Conservation (phyloP, 495 filamentous ascomycete genomes). For the Penicillium subrubescens region DNA sequence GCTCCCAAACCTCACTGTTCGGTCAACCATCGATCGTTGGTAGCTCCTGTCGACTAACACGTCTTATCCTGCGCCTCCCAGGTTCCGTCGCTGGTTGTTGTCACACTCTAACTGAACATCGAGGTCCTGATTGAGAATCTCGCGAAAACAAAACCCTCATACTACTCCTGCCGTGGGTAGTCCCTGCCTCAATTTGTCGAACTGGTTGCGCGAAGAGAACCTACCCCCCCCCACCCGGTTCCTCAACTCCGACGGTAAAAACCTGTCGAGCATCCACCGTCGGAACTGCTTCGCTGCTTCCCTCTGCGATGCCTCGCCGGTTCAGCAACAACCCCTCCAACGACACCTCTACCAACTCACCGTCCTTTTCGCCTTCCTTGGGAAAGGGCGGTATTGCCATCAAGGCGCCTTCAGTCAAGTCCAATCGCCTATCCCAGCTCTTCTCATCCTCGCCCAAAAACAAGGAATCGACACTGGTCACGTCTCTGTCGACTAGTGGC, state of each 20-base stretch:
- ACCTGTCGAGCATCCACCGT: slow-evolving; percentile 17
- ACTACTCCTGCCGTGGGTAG: slow-evolving; percentile 17
- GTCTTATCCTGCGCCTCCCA: background rate
- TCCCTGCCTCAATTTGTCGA: slow-evolving; percentile 27
- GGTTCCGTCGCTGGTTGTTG: slow-evolving; percentile 9
- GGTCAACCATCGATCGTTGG: slow-evolving; percentile 1
- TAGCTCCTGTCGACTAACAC: background rate
- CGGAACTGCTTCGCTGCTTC: slow-evolving; percentile 32
- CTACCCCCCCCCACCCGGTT: slow-evolving; percentile 8
- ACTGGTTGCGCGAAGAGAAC: slow-evolving; percentile 19
- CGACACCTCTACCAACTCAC: slow-evolving; percentile 45
- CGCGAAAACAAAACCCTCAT: background rate
- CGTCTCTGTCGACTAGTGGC: slow-evolving; percentile 61
- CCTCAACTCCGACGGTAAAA: slow-evolving; percentile 16
- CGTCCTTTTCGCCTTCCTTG: slow-evolving; percentile 47
- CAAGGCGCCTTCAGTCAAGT: slow-evolving; percentile 62
- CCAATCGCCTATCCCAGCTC: slow-evolving; percentile 61
- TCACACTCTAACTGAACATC: slow-evolving; percentile 1
- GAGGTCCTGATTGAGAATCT: background rate
- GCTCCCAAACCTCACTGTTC: background rate
- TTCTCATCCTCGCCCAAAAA: slow-evolving; percentile 62
- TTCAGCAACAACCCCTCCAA: slow-evolving; percentile 51
- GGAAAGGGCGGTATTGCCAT: slow-evolving; percentile 52
- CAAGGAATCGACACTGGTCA: slow-evolving; percentile 54
- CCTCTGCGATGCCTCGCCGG: slow-evolving; percentile 59